Evolutionary conservation across 768 basidiomycete species (phyloP).

Genomic region (Hypholoma fasciculare): DNA sequence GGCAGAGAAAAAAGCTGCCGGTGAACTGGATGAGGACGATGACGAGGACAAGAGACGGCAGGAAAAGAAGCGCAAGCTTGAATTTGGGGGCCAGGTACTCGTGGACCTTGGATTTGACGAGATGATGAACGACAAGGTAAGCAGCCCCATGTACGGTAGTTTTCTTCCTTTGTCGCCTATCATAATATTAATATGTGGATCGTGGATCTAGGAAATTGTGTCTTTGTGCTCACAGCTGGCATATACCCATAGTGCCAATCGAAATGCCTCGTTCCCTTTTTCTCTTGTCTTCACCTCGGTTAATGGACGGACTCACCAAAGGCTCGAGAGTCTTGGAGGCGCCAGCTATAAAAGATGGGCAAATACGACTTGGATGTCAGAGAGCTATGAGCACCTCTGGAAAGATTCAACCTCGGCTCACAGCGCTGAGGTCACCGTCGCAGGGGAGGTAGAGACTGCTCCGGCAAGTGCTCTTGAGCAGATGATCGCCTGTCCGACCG

Average conservation of each 20-base stretch:
- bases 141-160: constrained; percentile 27
- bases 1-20: constrained; percentile 62
- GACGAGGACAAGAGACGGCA: constrained; percentile 35
- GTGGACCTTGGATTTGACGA: constrained; percentile 93
- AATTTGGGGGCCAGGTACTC: constrained; percentile 67
- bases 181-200: constrained; percentile 2
- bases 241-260: constrained; percentile 90
- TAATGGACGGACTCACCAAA: constrained; percentile 63
- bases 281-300: constrained; percentile 80
- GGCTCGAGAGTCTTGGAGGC: constrained; percentile 64
- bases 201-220: constrained; percentile 71
- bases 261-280: constrained; percentile 70
- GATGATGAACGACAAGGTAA: constrained; percentile 89
- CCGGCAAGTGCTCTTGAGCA: background rate
- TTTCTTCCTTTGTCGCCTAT: constrained; percentile 12
- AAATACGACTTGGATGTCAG: constrained; percentile 81
- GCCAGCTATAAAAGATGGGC: constrained; percentile 80
- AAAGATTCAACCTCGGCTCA: constrained; percentile 14
- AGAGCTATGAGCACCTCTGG: constrained; percentile 76
- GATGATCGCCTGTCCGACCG: background rate
- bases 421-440: background rate
- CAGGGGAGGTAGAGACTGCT: constrained; percentile 1
- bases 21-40: constrained; percentile 56
- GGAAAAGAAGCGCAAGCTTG: constrained; percentile 40
- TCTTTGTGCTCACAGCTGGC: constrained; percentile 89